Conservation (phyloP, 805 yeast species). For the Wickerhamiella occidentalis region DNA sequence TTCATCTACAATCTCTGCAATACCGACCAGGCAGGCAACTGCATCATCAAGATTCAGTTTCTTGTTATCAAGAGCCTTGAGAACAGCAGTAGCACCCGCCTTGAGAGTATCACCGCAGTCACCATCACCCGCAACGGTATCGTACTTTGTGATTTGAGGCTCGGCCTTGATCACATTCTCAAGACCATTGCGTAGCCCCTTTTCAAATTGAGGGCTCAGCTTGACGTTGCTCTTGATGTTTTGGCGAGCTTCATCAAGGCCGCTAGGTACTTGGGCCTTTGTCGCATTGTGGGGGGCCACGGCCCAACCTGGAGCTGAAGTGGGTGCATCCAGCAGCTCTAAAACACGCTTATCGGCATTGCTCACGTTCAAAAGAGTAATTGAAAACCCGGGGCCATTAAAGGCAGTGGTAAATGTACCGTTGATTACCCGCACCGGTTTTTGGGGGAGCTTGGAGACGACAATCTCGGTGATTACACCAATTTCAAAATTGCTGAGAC, state of each 20-base stretch:
- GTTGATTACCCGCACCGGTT: constrained; percentile 55
- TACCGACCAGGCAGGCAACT: constrained; percentile 48
- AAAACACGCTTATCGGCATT: constrained; percentile 39
- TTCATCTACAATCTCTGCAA: constrained; percentile 74
- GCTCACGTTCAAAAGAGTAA: constrained; percentile 64
- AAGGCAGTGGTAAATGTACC: constrained; percentile 83
- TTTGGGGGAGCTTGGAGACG: constrained; percentile 38
- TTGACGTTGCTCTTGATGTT: constrained; percentile 34
- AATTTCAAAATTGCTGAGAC: constrained; percentile 70
- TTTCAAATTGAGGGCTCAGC: constrained; percentile 3
- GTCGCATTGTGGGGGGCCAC: constrained; percentile 16
- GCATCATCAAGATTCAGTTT: constrained; percentile 24
- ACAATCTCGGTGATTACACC: constrained; percentile 58
- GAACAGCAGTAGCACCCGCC: constrained; percentile 65
- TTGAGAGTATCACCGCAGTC: constrained; percentile 91
- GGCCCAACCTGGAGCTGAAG: constrained; percentile 78
- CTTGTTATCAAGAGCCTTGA: constrained; percentile 37
- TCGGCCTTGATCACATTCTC: constrained; percentile 48
- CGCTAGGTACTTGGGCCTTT: constrained; percentile 26
- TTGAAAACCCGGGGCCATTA: constrained; percentile 83
- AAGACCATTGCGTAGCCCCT: constrained; percentile 7
- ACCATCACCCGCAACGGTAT: constrained; percentile 89
- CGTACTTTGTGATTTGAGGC: constrained; percentile 73
- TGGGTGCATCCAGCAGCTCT: constrained; percentile 52
- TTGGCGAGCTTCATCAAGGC: constrained; percentile 23